Conservation (phyloP, 2,329 filamentous ascomycete species). For the Botrytis aclada region DNA sequence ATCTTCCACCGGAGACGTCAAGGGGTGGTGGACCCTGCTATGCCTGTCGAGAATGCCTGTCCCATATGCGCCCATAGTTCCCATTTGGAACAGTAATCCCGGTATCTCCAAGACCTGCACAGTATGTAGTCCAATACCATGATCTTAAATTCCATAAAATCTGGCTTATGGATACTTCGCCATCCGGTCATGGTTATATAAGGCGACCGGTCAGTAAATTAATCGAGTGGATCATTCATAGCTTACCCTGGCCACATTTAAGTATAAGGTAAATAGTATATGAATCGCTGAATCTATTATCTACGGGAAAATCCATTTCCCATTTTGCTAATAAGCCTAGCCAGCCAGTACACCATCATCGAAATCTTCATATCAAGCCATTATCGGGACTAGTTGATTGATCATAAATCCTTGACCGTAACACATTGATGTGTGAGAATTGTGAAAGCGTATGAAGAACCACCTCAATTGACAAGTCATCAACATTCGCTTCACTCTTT, state of each 20-base stretch:
- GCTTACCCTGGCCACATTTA: not conserved
- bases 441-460: not conserved
- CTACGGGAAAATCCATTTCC: not conserved
- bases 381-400: not conserved
- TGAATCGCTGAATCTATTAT: not conserved
- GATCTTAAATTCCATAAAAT: not conserved
- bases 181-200: conserved; percentile 7
- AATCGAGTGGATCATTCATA: not conserved
- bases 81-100: conserved; percentile 2
- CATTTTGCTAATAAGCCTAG: not conserved
- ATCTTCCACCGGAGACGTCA: not conserved
- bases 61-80: conserved; percentile 1
- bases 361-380: not conserved
- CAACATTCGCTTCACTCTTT: not conserved
- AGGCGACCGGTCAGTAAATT: not conserved
- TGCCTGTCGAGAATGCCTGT: conserved; percentile 6
- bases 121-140: conserved; percentile 5
- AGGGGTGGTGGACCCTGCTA: not conserved
- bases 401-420: not conserved
- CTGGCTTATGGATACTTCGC: conserved; percentile 4
- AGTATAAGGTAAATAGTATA: not conserved
- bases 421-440: not conserved
- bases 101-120: not conserved
- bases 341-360: not conserved
- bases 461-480: not conserved